A percentile compares a stretch with the other conserved stretches of the same genome.
Evolutionary conservation across 2,329 filamentous ascomycete genomes (phyloP).

Genomic region (Aureobasidium zeae): DNA sequence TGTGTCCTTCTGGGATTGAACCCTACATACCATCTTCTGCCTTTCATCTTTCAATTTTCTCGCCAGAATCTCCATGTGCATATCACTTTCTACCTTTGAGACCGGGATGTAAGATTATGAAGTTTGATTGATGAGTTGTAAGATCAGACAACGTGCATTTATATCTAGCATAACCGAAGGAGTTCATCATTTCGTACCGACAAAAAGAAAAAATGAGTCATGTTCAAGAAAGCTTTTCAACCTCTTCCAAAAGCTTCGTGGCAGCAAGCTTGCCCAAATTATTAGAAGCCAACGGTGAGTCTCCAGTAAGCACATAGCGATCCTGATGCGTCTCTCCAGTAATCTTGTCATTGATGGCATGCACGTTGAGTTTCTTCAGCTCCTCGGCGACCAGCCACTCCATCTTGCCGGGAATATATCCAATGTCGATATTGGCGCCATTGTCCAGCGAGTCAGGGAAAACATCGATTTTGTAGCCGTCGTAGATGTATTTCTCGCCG

Average conservation of each 20-base stretch:
- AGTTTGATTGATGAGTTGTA: no score
- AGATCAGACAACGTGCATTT: background rate
- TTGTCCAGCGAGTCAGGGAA: conserved; percentile 2
- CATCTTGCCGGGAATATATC: conserved; percentile 10
- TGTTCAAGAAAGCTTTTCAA: background rate
- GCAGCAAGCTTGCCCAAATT: conserved; percentile 6
- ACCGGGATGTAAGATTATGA: no score
- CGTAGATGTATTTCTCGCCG: conserved; percentile 4
- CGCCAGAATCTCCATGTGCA: no score
- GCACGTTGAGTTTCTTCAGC: background rate
- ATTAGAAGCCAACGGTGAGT: conserved; percentile 3
- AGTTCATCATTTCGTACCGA: no score
- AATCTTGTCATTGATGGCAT: conserved; percentile 1
- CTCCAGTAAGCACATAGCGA: conserved; percentile 4
- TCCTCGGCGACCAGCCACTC: background rate
- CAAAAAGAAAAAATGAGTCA: no score
- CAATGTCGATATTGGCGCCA: conserved; percentile 3
- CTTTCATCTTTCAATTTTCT: no score
- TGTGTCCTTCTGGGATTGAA: no score
- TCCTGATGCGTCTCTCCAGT: conserved; percentile 3
- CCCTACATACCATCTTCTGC: no score
- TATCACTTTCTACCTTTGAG: no score
- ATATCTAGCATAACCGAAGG: no score
- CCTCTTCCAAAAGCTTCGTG: background rate
- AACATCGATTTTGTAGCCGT: conserved; percentile 4